Percentiles rank a stretch among this genome's conserved stretches.
phyloP scores from a whole-genome alignment of 176 grass and related monocot species.

The Carex littledalei region DNA sequence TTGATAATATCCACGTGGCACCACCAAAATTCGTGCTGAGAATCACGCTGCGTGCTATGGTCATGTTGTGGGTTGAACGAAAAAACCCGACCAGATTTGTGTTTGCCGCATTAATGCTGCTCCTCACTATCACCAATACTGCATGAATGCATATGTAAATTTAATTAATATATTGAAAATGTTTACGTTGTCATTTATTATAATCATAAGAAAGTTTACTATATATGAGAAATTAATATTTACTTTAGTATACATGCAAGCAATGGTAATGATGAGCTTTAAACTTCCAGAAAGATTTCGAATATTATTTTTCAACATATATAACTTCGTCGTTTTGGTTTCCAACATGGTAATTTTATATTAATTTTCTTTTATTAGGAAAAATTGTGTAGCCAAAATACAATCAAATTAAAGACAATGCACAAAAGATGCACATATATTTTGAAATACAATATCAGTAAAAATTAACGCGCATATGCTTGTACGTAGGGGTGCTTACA shows the following conservation, averaged over 20 bases:
- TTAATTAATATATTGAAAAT: background rate
- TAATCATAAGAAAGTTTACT: background rate
- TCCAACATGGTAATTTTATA: too few relatives aligned
- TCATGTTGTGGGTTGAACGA: conserved; percentile 12
- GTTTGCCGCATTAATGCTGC: conserved; percentile 21
- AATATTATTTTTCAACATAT: background rate
- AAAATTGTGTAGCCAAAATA: too few relatives aligned
- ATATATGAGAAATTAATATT: too few relatives aligned
- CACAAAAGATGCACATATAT: background rate
- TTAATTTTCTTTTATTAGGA: too few relatives aligned
- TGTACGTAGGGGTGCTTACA: conserved; percentile 21
- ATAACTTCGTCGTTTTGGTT: background rate
- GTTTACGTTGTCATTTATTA: background rate
- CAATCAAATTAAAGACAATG: too few relatives aligned
- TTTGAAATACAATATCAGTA: too few relatives aligned
- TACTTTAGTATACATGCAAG: background rate
- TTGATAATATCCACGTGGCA: conserved; percentile 4
- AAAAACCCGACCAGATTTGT: conserved; percentile 19
- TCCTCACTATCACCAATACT: conserved; percentile 11
- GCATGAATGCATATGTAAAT: background rate
- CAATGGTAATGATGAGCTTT: background rate
- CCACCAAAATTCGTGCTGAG: conserved; percentile 17
- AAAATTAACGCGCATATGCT: background rate
- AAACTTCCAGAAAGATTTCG: background rate
- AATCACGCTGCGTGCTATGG: conserved; percentile 9